Percentiles rank a stretch among this genome's conserved stretches.
Conservation (phyloP, 345 rosid species). For the Populus pruinosa region DNA sequence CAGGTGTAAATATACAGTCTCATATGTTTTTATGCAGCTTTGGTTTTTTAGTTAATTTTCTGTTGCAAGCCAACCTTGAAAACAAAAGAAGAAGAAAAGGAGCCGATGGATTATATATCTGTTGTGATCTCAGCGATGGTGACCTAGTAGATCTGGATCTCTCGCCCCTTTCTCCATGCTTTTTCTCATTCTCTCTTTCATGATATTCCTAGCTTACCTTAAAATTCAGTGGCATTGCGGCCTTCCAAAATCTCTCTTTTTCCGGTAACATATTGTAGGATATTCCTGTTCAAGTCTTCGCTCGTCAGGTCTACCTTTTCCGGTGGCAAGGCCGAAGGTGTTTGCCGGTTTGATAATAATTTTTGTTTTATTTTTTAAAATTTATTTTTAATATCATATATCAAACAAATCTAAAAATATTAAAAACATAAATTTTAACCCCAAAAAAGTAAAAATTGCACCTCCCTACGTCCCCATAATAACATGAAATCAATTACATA, state of each 20-base stretch:
- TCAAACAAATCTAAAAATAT: too few relatives aligned
- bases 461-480: too few relatives aligned
- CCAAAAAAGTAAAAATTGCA: too few relatives aligned
- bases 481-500: too few relatives aligned
- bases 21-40: neutral
- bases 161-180: slow-evolving; percentile 16
- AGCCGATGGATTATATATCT: neutral
- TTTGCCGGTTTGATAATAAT: too few relatives aligned
- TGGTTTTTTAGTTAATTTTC: neutral
- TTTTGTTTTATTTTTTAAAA: too few relatives aligned
- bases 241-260: neutral
- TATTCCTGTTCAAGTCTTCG: too few relatives aligned
- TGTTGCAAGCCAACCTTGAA: neutral
- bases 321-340: neutral
- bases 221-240: neutral
- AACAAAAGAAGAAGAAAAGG: neutral
- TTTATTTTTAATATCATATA: too few relatives aligned
- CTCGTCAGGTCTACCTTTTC: too few relatives aligned
- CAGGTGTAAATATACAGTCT: slow-evolving; percentile 40
- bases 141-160: slow-evolving; percentile 20
- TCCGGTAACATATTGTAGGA: too few relatives aligned
- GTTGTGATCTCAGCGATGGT: slow-evolving; percentile 9
- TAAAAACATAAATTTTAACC: too few relatives aligned
- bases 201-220: neutral
- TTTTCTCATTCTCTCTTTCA: slow-evolving; percentile 5